Base-by-base conservation (phyloP, 129 eudicot genomes). In the Gnaphalium uliginosum region DNA sequence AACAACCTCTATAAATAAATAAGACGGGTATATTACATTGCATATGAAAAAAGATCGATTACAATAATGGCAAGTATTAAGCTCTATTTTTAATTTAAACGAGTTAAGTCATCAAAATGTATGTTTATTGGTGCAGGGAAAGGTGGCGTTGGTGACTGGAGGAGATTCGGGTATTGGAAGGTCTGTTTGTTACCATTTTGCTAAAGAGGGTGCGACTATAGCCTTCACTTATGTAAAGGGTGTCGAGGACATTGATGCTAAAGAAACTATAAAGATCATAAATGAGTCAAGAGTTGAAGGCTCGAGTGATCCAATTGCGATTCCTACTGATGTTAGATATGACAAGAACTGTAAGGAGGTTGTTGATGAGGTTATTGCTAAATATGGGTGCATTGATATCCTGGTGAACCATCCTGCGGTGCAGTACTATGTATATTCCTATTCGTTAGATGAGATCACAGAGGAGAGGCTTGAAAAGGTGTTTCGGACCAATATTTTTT, bases 121-220 rank as follows among this genome's bases (percentile, higher is more conserved):
- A 2, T 30, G 13, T 4, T 53, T 71, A 0, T 18, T 23, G 66
- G 64, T 51, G 48, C n/a, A 69, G 67, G 67, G 76, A 57, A 72
- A 72, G 66, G 76, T 72, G 54, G 76, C 65, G 0, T 59, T 90
- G 27, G 96, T 93, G 73, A 88, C 90, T 0, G 98, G 96, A 0
- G 98, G 98, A 6, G 98, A 93, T 71, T 93, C 98, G 0, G 98
- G 98, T 19, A 93, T 93, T 3, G 96, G 98, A 6, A 82, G 96
- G 68, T 85, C 96, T 1, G 89, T 88, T 69, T 79, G 89, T 79
- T 84, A 83, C 74, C 69, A 74, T 66, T 93, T 86, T 74, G 82
- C 92, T 0, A 64, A 37, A n/a, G 96, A 93, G 70, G 96, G 96
- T 57, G 96, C 98, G 2, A 88, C 90, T 0, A 86, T 93, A 87